phyloP scores from a whole-genome alignment of 768 basidiomycete genomes.

The Tricholoma terreum region DNA sequence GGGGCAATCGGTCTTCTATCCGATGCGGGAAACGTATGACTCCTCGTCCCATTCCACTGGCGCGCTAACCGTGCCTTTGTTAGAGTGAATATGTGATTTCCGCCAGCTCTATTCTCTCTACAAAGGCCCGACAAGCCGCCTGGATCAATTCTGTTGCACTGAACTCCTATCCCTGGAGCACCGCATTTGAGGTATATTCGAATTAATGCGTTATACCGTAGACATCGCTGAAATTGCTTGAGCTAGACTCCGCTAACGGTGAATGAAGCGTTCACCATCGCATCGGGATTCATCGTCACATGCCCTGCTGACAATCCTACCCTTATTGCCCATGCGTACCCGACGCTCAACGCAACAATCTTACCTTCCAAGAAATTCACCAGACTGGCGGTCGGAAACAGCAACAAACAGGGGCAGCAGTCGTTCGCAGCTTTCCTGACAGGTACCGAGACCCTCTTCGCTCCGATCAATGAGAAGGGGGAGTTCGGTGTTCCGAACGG shows the following conservation, averaged over 20 bases:
- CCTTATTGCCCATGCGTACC: constrained; percentile 45
- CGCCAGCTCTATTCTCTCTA: constrained; percentile 56
- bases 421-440: constrained; percentile 49
- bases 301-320: constrained; percentile 53
- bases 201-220: background rate
- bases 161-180: constrained; percentile 52
- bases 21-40: background rate
- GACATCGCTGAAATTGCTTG: background rate
- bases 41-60: background rate
- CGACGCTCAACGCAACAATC: constrained; percentile 33
- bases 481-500: constrained; percentile 39
- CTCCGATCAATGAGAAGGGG: constrained; percentile 30
- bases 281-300: constrained; percentile 43
- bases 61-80: background rate
- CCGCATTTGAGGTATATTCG: constrained; percentile 51
- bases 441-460: constrained; percentile 42
- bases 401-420: constrained; percentile 7
- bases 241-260: constrained; percentile 37
- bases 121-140: constrained; percentile 61
- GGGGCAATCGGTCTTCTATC: constrained; percentile 40
- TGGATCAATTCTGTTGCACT: constrained; percentile 55
- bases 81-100: constrained; percentile 44
- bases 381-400: constrained; percentile 23
- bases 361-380: constrained; percentile 16
- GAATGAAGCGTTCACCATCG: constrained; percentile 39